Percentiles rank a stretch among this genome's conserved stretches.
phyloP scores from a whole-genome alignment of 1,284 basidiomycete genomes.

The Pholiota adiposa region DNA sequence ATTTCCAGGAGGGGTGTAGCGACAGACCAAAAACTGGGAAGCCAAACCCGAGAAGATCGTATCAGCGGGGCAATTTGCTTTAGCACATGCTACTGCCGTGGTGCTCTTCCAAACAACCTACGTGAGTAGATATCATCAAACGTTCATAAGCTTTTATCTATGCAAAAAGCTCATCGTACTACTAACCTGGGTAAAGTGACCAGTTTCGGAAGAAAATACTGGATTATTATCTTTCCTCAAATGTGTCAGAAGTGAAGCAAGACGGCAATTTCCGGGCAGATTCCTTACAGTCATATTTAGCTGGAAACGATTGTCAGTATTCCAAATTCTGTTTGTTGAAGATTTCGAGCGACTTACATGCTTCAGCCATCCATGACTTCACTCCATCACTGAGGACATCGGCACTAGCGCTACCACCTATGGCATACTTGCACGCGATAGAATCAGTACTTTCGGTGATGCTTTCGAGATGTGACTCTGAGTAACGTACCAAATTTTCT shows the following conservation, averaged over 20 bases:
- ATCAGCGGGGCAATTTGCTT: not conserved
- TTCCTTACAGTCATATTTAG: not conserved
- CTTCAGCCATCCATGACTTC: not conserved
- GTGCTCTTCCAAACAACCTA: not conserved
- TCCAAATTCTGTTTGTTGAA: not conserved
- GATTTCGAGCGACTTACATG: not conserved
- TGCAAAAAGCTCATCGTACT: not conserved
- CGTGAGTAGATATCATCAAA: not conserved
- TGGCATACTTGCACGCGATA: not conserved
- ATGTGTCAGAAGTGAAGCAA: not conserved
- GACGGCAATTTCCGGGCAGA: not conserved
- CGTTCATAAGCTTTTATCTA: not conserved
- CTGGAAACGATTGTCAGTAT: too few species aligned
- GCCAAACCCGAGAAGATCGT: not conserved
- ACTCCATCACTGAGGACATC: not conserved
- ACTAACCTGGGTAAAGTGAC: not conserved
- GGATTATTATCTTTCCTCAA: not conserved
- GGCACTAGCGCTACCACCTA: not conserved
- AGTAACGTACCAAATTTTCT: not conserved
- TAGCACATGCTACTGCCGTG: not conserved
- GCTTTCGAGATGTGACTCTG: not conserved
- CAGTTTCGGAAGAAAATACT: not conserved
- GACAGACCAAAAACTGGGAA: not conserved
- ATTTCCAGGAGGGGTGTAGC: not conserved
- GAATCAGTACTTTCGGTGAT: not conserved